Percentiles rank a stretch among this genome's conserved stretches.
Conservation (phyloP, 768 basidiomycete genomes). For the Panus rudis region DNA sequence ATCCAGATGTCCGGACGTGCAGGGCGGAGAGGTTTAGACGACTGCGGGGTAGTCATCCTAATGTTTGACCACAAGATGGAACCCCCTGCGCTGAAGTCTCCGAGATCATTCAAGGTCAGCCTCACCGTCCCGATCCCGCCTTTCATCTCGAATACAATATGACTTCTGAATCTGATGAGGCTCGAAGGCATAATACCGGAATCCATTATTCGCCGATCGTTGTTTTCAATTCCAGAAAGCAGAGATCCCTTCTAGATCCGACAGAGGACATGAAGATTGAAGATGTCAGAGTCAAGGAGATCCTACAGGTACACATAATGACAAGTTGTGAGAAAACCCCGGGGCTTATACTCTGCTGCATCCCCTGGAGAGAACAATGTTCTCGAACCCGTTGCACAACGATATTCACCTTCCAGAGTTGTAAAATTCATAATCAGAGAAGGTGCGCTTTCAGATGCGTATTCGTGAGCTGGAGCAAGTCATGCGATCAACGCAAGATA, state of each 20-base stretch:
- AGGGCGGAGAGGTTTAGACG: constrained; percentile 93
- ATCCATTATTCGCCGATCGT: constrained; percentile 93
- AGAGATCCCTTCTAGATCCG: constrained; percentile 83
- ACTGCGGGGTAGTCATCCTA: constrained; percentile 99
- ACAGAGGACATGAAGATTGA: constrained; percentile 93
- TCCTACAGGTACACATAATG: constrained; percentile 61
- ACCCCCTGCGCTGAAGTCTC: constrained; percentile 83
- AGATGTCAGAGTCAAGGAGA: constrained; percentile 84
- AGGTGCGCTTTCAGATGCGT: constrained; percentile 60
- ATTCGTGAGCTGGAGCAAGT: constrained; percentile 77
- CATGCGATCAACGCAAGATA: constrained; percentile 84
- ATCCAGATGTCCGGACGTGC: constrained; percentile 99
- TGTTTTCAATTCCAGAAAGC: constrained; percentile 99
- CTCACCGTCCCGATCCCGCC: constrained; percentile 93
- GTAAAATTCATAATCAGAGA: constrained; percentile 74
- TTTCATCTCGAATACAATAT: constrained; percentile 99
- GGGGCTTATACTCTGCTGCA: too few species aligned
- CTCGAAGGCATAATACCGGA: constrained; percentile 99
- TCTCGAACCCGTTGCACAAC: constrained; percentile 68
- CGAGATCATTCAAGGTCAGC: constrained; percentile 97
- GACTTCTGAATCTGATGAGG: constrained; percentile 93
- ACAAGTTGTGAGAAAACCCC: constrained; percentile 81
- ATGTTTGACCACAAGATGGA: constrained; percentile 99
- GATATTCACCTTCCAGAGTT: constrained; percentile 73
- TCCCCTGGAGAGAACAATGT: constrained; percentile 88